Evolutionary conservation across 1,284 basidiomycete genomes (phyloP).

Genomic region (Lignosus rhinocerotis): DNA sequence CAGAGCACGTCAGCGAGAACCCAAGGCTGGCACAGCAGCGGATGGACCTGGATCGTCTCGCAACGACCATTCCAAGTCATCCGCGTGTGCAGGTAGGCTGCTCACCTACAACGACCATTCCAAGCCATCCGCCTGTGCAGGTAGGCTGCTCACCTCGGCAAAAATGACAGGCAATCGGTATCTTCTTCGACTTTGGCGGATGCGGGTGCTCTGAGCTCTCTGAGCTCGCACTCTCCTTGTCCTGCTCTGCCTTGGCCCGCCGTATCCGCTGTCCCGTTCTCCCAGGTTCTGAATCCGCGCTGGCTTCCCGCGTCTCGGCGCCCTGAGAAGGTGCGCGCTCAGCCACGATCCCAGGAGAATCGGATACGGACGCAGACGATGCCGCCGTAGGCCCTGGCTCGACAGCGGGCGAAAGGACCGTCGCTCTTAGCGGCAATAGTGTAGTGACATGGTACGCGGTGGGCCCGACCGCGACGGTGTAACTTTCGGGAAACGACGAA

Average conservation of each 20-base stretch:
- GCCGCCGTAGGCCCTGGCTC: slow-evolving; percentile 1
- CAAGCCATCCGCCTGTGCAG: background rate
- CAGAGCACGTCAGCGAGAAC: slow-evolving; percentile 14
- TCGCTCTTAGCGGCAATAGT: slow-evolving; percentile 14
- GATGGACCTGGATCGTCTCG: slow-evolving; percentile 3
- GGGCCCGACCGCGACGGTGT: slow-evolving; percentile 17
- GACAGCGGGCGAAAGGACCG: slow-evolving; percentile 9
- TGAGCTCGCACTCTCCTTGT: slow-evolving; percentile 17
- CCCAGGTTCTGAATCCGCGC: background rate
- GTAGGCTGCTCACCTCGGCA: slow-evolving; percentile 58
- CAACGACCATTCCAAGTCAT: background rate
- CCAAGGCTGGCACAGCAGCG: background rate
- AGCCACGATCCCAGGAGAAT: background rate
- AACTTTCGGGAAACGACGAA: slow-evolving; percentile 9
- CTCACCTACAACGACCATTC: slow-evolving; percentile 1
- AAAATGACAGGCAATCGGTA: slow-evolving; percentile 66
- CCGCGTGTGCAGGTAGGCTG: too few relatives aligned
- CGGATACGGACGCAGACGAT: background rate
- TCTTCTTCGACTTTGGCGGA: slow-evolving; percentile 45
- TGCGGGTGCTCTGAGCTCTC: slow-evolving; percentile 25
- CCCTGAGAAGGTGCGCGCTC: background rate
- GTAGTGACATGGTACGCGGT: slow-evolving; percentile 24
- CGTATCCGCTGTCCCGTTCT: slow-evolving; percentile 1
- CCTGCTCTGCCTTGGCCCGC: slow-evolving; percentile 12
- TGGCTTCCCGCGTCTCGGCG: background rate